phyloP scores from a whole-genome alignment of 106 monocot genomes.

The Cymbidium sinense region DNA sequence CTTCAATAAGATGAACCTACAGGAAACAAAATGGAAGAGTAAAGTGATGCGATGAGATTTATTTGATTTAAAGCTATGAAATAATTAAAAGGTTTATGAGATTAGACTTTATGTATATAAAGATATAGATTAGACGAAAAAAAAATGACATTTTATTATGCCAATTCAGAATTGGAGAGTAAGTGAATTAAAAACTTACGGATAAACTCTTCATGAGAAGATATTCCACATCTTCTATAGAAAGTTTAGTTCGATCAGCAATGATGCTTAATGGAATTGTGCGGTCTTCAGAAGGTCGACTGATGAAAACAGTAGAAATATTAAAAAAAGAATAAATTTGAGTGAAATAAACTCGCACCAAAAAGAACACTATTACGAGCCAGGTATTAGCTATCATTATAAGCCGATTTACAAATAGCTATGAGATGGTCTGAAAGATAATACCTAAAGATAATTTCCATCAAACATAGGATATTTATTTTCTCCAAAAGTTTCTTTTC shows the following conservation, averaged over 20 bases:
- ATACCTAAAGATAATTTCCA: constrained; percentile 99
- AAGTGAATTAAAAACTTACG: constrained; percentile 35
- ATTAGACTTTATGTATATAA: background rate
- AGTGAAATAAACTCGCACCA: background rate
- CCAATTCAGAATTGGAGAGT: background rate
- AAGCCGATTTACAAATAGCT: background rate
- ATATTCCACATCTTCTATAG: constrained; percentile 87
- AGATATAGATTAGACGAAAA: background rate
- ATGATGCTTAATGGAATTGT: constrained; percentile 85
- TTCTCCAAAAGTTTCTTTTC: constrained; percentile 88
- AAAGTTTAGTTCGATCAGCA: constrained; percentile 81
- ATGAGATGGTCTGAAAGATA: background rate
- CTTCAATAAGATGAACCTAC: constrained; percentile 94
- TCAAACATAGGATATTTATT: constrained; percentile 92
- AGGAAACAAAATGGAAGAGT: background rate
- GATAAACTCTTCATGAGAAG: constrained; percentile 98
- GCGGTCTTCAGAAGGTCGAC: constrained; percentile 89
- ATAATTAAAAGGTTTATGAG: background rate
- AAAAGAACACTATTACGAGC: background rate
- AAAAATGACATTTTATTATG: background rate
- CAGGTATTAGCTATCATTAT: background rate
- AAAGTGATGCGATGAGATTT: background rate
- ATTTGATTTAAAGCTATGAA: background rate
- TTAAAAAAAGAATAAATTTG: background rate
- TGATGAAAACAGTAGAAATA: constrained; percentile 26